A percentile compares a stretch with the other conserved stretches of the same genome.
phyloP scores from a whole-genome alignment of 2,329 filamentous ascomycete species.

The Microdochium nivale region DNA sequence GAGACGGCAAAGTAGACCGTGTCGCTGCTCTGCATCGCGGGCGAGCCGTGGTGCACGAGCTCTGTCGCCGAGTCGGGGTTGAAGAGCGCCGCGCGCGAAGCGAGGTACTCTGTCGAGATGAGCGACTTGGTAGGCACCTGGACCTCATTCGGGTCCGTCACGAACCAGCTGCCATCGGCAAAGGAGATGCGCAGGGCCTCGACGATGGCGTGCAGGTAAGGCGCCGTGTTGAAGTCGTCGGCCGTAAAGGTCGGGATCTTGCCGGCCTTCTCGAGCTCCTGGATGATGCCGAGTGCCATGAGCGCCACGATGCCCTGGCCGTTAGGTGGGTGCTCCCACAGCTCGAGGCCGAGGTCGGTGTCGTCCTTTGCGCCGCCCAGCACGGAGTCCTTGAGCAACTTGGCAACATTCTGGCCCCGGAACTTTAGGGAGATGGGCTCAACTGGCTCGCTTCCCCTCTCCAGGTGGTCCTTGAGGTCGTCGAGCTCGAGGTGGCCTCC shows the following conservation, averaged over 20 bases:
- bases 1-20: slow-evolving; percentile 91
- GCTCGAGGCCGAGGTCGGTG: slow-evolving; percentile 53
- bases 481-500: slow-evolving; percentile 73
- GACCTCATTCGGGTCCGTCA: slow-evolving; percentile 70
- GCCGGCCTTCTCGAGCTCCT: slow-evolving; percentile 70
- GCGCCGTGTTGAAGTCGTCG: slow-evolving; percentile 70
- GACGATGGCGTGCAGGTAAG: slow-evolving; percentile 79
- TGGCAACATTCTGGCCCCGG: slow-evolving; percentile 46
- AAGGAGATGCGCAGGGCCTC: slow-evolving; percentile 86
- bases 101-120: slow-evolving; percentile 66
- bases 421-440: slow-evolving; percentile 80
- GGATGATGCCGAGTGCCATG: slow-evolving; percentile 87
- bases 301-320: slow-evolving; percentile 92
- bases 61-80: slow-evolving; percentile 50
- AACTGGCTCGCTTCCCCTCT: slow-evolving; percentile 62
- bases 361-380: slow-evolving; percentile 29
- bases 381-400: slow-evolving; percentile 13
- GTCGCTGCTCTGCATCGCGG: slow-evolving; percentile 77
- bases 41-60: slow-evolving; percentile 60
- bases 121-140: slow-evolving; percentile 63
- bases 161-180: slow-evolving; percentile 82
- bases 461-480: slow-evolving; percentile 70
- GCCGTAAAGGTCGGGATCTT: slow-evolving; percentile 63
- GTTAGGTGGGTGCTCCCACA: slow-evolving; percentile 97
- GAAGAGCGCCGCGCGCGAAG: slow-evolving; percentile 55